Base-by-base conservation (phyloP, 202 grass and related monocot species). In the Musa balbisiana region DNA sequence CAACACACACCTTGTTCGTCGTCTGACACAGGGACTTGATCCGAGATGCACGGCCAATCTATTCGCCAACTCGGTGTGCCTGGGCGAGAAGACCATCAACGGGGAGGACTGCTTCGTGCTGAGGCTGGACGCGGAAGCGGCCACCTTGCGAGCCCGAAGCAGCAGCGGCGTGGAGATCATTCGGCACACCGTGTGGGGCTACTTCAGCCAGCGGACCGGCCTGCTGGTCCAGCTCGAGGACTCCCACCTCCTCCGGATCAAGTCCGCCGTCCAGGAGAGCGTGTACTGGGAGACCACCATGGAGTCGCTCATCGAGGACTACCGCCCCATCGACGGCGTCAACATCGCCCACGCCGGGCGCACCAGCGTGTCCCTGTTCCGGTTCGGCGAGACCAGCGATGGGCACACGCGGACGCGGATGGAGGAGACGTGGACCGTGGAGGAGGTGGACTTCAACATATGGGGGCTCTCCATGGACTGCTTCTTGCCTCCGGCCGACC, bases 201-300 rank as follows among this genome's bases (percentile, higher is more conserved):
- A 93, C 88, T 98, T 98, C 88, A 93, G 94, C 86, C 91, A 98
- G 74, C 90, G 94, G 12, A 91, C 91, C 0, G 94, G 94, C 8
- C 83, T 98, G 24, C 88, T 98, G 20, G 83, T 92, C 78, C 91
- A 98, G 86, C 91, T 98, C 0, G 94, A 98, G 82, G 94, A 98
- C 85, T 98, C 94, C 10, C 94, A 98, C 85, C 86, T 98, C 72
- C 87, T 98, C 2, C 88, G 90, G 72, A 98, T 98, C 87, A 87
- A 64, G 76, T 89, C 33, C 51, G 52, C 69, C 62, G 75, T 20
- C 54, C 59, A 79, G 27, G 87, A 89, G 53, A 89, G 83, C 76
- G 91, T 98, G 62, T 98, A 91, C 83, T 98, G 94, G 94, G 94
- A 98, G 87, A 97, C 94, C 76, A 91, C 94, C 75, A 93, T 97